Conservation (phyloP, 2,329 filamentous ascomycete species). For the Penicillium sclerotiorum region DNA sequence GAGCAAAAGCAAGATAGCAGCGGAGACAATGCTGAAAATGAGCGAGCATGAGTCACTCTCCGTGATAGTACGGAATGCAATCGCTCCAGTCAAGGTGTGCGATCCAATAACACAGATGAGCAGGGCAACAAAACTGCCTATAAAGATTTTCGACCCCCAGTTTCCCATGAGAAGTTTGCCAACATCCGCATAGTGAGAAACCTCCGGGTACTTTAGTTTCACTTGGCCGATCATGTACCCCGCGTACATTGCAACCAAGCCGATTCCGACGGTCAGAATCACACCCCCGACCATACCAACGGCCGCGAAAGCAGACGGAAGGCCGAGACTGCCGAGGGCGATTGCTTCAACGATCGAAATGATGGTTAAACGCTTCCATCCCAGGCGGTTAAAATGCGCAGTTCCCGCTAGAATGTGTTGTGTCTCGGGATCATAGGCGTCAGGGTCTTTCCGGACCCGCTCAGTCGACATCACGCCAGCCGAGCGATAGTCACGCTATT, state of each 20-base stretch:
- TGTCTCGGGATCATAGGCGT: slow-evolving; percentile 1
- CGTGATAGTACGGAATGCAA: slow-evolving; percentile 15
- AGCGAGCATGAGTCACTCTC: slow-evolving; percentile 14
- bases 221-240: slow-evolving; percentile 15
- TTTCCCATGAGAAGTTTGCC: slow-evolving; percentile 11
- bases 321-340: slow-evolving; percentile 8
- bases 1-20: slow-evolving; percentile 28
- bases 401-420: background rate
- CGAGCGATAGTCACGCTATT: background rate
- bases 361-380: slow-evolving; percentile 12
- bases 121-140: slow-evolving; percentile 11
- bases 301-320: slow-evolving; percentile 40
- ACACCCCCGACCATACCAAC: slow-evolving; percentile 50
- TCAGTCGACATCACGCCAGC: background rate
- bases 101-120: slow-evolving; percentile 16
- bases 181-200: slow-evolving; percentile 17
- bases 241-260: slow-evolving; percentile 40
- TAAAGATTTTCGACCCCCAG: slow-evolving; percentile 15
- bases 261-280: slow-evolving; percentile 42
- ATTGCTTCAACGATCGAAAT: slow-evolving; percentile 15
- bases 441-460: background rate
- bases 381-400: slow-evolving; percentile 6
- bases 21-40: slow-evolving; percentile 15
- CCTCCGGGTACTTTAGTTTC: slow-evolving; percentile 15
- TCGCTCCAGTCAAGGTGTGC: slow-evolving; percentile 17